Percentiles rank a stretch among this genome's conserved stretches.
Conservation (phyloP, 306 rosid species). For the Datisca glomerata region DNA sequence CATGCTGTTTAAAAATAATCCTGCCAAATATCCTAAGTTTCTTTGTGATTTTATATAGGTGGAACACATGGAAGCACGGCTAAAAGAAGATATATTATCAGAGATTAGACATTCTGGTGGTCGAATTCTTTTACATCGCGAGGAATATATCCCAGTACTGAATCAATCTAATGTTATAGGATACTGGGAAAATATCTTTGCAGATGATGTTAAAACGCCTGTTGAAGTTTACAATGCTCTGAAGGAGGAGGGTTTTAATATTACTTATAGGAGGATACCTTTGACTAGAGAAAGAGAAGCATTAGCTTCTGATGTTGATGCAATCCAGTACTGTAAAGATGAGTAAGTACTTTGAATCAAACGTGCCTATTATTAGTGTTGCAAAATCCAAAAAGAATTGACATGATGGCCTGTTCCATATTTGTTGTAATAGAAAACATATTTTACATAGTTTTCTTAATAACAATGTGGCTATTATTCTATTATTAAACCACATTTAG, state of each 20-base stretch:
- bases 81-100: conserved; percentile 72
- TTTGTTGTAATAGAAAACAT: background rate
- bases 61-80: conserved; percentile 77
- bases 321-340: conserved; percentile 59
- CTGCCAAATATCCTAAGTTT: conserved; percentile 8
- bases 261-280: conserved; percentile 58
- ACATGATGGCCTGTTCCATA: no score
- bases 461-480: no score
- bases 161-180: conserved; percentile 67
- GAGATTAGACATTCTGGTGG: conserved; percentile 71
- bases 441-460: no score
- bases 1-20: conserved; percentile 14
- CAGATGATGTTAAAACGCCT: no score
- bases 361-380: background rate
- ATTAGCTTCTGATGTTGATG: conserved; percentile 67
- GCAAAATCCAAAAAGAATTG: no score
- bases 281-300: conserved; percentile 78
- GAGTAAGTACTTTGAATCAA: conserved; percentile 37
- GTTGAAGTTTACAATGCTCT: conserved; percentile 65
- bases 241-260: conserved; percentile 51
- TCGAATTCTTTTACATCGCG: conserved; percentile 72
- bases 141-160: conserved; percentile 58
- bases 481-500: no score
- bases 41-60: conserved; percentile 43
- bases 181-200: conserved; percentile 63